Evolutionary conservation across 2,329 filamentous ascomycete genomes (phyloP).

Genomic region (Monosporascus sp.): DNA sequence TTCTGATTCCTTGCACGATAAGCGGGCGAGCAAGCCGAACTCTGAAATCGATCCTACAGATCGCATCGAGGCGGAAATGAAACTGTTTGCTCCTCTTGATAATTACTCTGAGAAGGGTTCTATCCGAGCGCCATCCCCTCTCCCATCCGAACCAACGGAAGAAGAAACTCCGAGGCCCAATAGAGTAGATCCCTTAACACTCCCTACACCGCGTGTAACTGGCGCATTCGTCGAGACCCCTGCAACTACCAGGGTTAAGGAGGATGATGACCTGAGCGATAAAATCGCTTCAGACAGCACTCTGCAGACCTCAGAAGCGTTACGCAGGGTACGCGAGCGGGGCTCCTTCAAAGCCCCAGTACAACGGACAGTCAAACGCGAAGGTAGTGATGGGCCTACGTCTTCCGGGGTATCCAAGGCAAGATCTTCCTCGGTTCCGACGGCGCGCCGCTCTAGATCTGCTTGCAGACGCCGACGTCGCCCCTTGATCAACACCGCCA

Average conservation of each 20-base stretch:
- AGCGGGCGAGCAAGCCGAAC: slow-evolving; percentile 40
- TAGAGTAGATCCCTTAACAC: slow-evolving; percentile 40
- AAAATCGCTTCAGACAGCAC: slow-evolving; percentile 3
- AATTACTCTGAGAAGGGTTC: slow-evolving; percentile 54
- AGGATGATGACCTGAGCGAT: slow-evolving; percentile 11
- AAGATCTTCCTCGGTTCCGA: slow-evolving; percentile 23
- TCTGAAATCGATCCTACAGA: slow-evolving; percentile 52
- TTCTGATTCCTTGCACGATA: slow-evolving; percentile 43
- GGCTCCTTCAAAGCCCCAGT: slow-evolving; percentile 9
- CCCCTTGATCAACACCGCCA: slow-evolving; percentile 50
- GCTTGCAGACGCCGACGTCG: slow-evolving; percentile 35
- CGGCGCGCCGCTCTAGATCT: slow-evolving; percentile 33
- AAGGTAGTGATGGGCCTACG: slow-evolving; percentile 3
- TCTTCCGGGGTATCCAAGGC: slow-evolving; percentile 6
- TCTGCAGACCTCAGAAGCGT: neutral
- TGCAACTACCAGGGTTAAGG: slow-evolving; percentile 33
- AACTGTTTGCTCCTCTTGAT: slow-evolving; percentile 50
- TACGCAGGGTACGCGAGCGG: slow-evolving; percentile 3
- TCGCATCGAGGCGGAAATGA: slow-evolving; percentile 52
- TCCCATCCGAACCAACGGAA: slow-evolving; percentile 27
- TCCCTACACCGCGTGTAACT: slow-evolving; percentile 49
- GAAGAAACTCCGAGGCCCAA: slow-evolving; percentile 45
- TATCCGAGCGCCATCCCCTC: slow-evolving; percentile 44
- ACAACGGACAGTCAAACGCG: slow-evolving; percentile 4
- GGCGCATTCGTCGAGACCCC: slow-evolving; percentile 57